Percentiles rank a stretch among this genome's conserved stretches.
Conservation (phyloP, 1,284 basidiomycete species). For the Ganoderma lingzhi region DNA sequence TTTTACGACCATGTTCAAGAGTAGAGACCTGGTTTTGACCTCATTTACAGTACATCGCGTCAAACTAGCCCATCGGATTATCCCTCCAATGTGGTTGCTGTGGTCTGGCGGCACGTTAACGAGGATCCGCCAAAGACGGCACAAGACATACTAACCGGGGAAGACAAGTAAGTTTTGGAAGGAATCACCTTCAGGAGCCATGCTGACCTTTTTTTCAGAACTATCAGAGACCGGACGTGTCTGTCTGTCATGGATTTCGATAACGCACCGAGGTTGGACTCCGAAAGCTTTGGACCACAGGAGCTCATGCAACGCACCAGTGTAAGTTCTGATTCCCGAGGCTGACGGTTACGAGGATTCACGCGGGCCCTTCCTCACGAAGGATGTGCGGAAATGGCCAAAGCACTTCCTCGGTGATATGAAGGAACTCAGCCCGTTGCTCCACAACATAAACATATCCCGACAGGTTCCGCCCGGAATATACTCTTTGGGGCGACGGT, state of each 20-base stretch:
- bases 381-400: not conserved
- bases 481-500: not conserved
- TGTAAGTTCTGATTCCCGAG: not conserved
- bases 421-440: not conserved
- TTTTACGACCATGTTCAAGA: not conserved
- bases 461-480: not conserved
- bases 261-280: not conserved
- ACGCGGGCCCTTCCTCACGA: not conserved
- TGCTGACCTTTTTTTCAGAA: not conserved
- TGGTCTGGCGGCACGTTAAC: not conserved
- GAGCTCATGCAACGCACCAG: not conserved
- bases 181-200: no score
- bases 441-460: not conserved
- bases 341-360: not conserved
- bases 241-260: slow-evolving; percentile 1
- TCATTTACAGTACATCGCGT: slow-evolving; percentile 1
- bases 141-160: not conserved
- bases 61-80: not conserved
- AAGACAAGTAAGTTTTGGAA: not conserved
- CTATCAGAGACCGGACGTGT: not conserved
- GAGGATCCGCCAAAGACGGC: not conserved
- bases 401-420: not conserved
- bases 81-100: not conserved
- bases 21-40: not conserved
- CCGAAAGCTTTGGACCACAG: no score